Percentiles rank a stretch among this genome's conserved stretches.
These are phyloP conservation scores for Mesembryanthemum crystallinum DNA, from an alignment of 148 eudicot species.

Conservation along the genomic window DNA sequence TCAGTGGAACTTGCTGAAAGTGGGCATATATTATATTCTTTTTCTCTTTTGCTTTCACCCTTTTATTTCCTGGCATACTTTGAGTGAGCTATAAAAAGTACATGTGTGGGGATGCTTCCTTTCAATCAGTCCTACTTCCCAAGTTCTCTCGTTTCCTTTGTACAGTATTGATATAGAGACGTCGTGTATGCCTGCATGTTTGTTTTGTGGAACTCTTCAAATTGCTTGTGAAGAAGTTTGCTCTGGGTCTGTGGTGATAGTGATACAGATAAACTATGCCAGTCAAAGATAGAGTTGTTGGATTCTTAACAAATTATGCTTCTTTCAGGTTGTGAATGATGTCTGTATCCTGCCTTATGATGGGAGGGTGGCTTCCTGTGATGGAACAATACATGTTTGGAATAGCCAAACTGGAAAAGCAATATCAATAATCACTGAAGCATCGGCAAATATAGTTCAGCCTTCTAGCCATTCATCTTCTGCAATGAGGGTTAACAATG, in stretches of 20 bases:
- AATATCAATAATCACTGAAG: slow-evolving; percentile 72
- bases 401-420: slow-evolving; percentile 81
- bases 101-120: not conserved
- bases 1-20: not conserved
- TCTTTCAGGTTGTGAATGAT: slow-evolving; percentile 84
- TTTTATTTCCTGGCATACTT: not conserved
- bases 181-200: slow-evolving; percentile 1
- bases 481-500: slow-evolving; percentile 50
- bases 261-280: slow-evolving; percentile 2
- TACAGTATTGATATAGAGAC: not conserved
- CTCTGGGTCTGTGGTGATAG: slow-evolving; percentile 2
- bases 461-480: slow-evolving; percentile 39
- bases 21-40: not conserved
- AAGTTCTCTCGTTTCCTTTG: not conserved
- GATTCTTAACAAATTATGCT: not conserved
- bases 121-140: not conserved
- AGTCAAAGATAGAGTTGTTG: not conserved
- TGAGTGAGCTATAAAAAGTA: not conserved
- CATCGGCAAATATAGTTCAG: slow-evolving; percentile 43
- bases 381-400: slow-evolving; percentile 96
- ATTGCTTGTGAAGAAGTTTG: not conserved
- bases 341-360: slow-evolving; percentile 59
- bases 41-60: too few relatives aligned
- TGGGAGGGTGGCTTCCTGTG: slow-evolving; percentile 92
- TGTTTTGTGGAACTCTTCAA: not conserved